Evolutionary conservation across 2,329 filamentous ascomycete species (phyloP).

Genomic region (Cephalotrichum gorgonifer): DNA sequence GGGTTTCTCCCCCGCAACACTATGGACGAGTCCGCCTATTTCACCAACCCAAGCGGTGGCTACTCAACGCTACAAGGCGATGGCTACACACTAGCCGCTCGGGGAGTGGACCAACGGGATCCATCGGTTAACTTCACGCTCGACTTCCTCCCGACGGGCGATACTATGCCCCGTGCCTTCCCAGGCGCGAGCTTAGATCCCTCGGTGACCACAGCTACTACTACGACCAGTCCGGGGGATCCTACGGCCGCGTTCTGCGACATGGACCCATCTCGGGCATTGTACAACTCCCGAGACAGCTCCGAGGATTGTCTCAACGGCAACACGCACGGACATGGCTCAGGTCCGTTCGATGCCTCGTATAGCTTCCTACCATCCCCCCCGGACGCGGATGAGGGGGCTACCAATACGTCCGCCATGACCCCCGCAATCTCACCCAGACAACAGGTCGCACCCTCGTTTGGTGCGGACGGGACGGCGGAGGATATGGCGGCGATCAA

Average conservation of each 20-base stretch:
- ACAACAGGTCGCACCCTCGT: neutral
- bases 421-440: conserved; percentile 4
- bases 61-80: conserved; percentile 2
- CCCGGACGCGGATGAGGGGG: conserved; percentile 1
- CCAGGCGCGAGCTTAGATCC: conserved; percentile 2
- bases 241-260: conserved; percentile 1
- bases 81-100: conserved; percentile 1
- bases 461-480: neutral
- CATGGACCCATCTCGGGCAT: conserved; percentile 2
- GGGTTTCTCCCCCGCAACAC: neutral
- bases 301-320: conserved; percentile 4
- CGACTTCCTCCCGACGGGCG: conserved; percentile 3
- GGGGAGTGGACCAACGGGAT: conserved; percentile 3
- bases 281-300: conserved; percentile 4
- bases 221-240: neutral
- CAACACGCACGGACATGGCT: neutral
- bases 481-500: neutral
- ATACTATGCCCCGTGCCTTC: conserved; percentile 3
- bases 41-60: neutral
- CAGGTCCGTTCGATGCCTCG: neutral
- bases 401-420: neutral
- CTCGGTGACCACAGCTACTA: conserved; percentile 3
- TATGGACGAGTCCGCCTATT: conserved; percentile 4
- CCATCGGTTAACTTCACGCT: neutral
- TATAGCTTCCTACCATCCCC: conserved; percentile 5